A percentile compares a stretch with the other conserved stretches of the same genome.
These are phyloP conservation scores for Rubroshorea leprosula DNA, from an alignment of 345 rosid species.

Conservation along the genomic window DNA sequence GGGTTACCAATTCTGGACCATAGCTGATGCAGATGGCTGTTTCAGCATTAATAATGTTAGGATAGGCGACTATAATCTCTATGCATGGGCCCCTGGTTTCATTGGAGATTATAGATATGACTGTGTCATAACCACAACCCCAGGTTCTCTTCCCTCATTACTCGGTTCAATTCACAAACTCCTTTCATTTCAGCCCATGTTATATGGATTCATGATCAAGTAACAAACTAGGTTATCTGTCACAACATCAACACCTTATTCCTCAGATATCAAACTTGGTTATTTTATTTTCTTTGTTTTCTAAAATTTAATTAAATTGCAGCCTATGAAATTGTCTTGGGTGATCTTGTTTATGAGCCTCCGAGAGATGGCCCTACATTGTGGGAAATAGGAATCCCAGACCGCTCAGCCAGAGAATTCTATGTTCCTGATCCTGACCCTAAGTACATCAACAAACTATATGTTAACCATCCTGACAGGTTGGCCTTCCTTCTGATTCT, in stretches of 20 bases:
- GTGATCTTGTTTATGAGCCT: slow-evolving; percentile 65
- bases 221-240: too few species aligned
- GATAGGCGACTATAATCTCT: slow-evolving; percentile 58
- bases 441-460: slow-evolving; percentile 50
- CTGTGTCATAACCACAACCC: slow-evolving; percentile 28
- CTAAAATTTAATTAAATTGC: not conserved
- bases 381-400: slow-evolving; percentile 96
- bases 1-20: slow-evolving; percentile 92
- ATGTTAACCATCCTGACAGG: slow-evolving; percentile 56
- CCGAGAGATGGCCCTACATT: slow-evolving; percentile 76
- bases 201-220: too few species aligned
- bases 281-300: not conserved
- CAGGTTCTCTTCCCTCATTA: slow-evolving; percentile 36
- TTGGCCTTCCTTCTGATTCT: slow-evolving; percentile 3
- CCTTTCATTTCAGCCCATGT: too few species aligned
- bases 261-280: too few species aligned
- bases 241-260: too few species aligned
- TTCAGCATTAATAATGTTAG: slow-evolving; percentile 46
- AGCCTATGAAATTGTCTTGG: slow-evolving; percentile 44
- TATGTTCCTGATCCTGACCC: slow-evolving; percentile 79
- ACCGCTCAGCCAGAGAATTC: slow-evolving; percentile 78
- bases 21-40: slow-evolving; percentile 48
- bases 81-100: slow-evolving; percentile 71
- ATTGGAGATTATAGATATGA: slow-evolving; percentile 71
- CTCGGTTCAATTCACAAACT: not conserved